Evolutionary conservation across 257 asterid species (phyloP), one percentile per base, ranked within the genome.

Genomic region (Ilex aquifolium): DNA sequence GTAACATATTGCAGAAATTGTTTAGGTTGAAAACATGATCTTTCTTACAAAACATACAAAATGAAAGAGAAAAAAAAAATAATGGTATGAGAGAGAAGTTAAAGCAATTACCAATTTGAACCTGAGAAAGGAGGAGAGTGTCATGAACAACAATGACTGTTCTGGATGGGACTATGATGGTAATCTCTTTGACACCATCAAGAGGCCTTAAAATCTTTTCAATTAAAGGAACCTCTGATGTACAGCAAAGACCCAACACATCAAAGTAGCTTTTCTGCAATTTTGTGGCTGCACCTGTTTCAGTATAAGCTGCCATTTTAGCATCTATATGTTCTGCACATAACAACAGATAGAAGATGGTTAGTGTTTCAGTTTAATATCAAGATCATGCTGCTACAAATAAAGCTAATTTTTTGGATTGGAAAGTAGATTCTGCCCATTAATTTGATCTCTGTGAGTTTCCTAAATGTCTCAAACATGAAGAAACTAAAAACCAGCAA

Each of bases 191-290:
- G 0, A 93, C 79, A 6, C 99, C 99, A 0, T 87, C 82, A 11
- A 89, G 79, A 15, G 91, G 76, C 14, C 68, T 72, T 0, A 93
- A 70, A 15, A 93, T 81, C 29, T 50, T 84, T 59, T 87, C 86
- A 13, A 87, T 70, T 40, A 87, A 9, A 0, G 81, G 84, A 42
- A 87, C 64, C 58, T 87, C 95, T 0, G 95, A 84, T 0, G 92
- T 44, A 44, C 95, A 87, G 17, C 95, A 84, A 5, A 93, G 75
- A 1, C 99, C 99, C 80, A 93, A 32, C 0, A 93, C 97, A 60
- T 93, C 97, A 6, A 93, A 85, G 51, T 93, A 93, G 69, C 94
- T 89, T 44, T 93, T 90, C 71, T 90, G 74, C 13, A 81, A 65
- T 60, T 82, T 77, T 12, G 60, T 68, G 56, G 56, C 60, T 9